A percentile compares a stretch with the other conserved stretches of the same genome.
These are phyloP conservation scores for Bonia amplexicaulis DNA, from an alignment of 176 grass and related monocot genomes.

Conservation along the genomic window DNA sequence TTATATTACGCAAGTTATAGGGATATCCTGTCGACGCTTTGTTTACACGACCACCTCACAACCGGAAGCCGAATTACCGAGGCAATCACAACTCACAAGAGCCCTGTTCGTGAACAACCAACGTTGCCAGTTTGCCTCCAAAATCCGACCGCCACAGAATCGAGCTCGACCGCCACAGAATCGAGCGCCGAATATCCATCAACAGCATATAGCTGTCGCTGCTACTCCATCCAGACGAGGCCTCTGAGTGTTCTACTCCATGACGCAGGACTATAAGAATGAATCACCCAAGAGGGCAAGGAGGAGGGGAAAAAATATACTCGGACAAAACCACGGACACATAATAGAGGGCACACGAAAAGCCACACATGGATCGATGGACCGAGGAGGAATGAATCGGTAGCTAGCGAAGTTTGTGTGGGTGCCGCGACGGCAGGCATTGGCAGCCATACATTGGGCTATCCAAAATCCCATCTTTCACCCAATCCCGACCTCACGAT, in stretches of 20 bases:
- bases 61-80: not conserved
- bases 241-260: too few species aligned
- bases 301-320: not conserved
- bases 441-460: conserved; percentile 45
- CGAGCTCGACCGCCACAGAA: not conserved
- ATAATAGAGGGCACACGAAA: not conserved
- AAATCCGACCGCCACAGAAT: not conserved
- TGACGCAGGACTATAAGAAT: too few species aligned
- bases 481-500: conserved; percentile 45
- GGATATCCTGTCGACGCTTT: too few species aligned
- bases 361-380: not conserved
- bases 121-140: not conserved
- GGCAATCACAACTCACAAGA: not conserved
- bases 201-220: not conserved
- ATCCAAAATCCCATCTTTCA: conserved; percentile 56
- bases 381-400: not conserved
- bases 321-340: not conserved
- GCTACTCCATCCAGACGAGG: too few species aligned
- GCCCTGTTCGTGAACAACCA: not conserved
- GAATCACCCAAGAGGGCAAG: not conserved
- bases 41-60: not conserved
- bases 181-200: conserved; percentile 25
- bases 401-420: conserved; percentile 1
- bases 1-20: too few species aligned
- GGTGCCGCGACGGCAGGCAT: conserved; percentile 1